Conservation (phyloP, 2,329 filamentous ascomycete genomes). For the Colletotrichum tabaci region DNA sequence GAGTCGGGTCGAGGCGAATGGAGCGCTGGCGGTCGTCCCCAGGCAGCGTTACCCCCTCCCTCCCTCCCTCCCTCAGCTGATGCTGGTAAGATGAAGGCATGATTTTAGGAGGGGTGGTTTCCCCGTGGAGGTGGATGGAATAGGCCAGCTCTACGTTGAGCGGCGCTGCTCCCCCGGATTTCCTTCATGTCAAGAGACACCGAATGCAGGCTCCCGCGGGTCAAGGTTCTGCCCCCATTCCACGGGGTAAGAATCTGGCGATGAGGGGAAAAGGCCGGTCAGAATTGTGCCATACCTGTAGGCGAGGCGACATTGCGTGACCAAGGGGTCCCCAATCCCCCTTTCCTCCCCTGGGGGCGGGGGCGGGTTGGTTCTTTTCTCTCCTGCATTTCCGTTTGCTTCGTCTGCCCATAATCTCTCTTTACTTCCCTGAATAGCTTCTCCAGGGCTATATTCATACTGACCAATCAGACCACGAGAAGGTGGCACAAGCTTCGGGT, state of each 20-base stretch:
- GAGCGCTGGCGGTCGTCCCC: neutral
- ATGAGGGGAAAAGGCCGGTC: slow-evolving; percentile 36
- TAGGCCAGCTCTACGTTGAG: neutral
- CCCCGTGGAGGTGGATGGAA: slow-evolving; percentile 17
- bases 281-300: slow-evolving; percentile 32
- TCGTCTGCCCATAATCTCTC: slow-evolving; percentile 16
- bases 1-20: slow-evolving; percentile 23
- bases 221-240: slow-evolving; percentile 27
- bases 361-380: neutral
- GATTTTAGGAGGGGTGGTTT: slow-evolving; percentile 13
- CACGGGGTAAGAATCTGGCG: slow-evolving; percentile 34
- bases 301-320: slow-evolving; percentile 34
- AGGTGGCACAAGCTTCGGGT: slow-evolving; percentile 39
- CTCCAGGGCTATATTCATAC: slow-evolving; percentile 10
- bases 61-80: slow-evolving; percentile 31
- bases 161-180: slow-evolving; percentile 37
- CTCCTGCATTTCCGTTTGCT: slow-evolving; percentile 3
- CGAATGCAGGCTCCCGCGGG: slow-evolving; percentile 41
- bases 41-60: too few relatives aligned
- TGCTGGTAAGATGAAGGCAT: slow-evolving; percentile 35
- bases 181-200: slow-evolving; percentile 27
- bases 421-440: slow-evolving; percentile 33
- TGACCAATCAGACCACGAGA: slow-evolving; percentile 36
- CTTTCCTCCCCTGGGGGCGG: too few relatives aligned
- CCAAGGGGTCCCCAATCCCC: slow-evolving; percentile 8